Evolutionary conservation across 257 asterid species (phyloP).

Genomic region (Cynanchum wilfordii): DNA sequence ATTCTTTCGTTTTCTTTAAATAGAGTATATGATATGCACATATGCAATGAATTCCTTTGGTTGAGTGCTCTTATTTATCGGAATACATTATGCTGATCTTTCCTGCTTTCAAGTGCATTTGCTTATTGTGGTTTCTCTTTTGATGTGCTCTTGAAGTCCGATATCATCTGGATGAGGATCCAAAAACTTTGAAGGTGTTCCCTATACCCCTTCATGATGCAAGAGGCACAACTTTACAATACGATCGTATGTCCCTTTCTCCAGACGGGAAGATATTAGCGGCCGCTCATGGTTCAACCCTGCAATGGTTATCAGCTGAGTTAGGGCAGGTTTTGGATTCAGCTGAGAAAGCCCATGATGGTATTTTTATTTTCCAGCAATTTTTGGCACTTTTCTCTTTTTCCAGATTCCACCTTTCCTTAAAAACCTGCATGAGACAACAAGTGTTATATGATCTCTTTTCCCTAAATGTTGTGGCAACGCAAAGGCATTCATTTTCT

Average conservation of each 20-base stretch:
- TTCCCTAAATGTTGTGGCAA: background rate
- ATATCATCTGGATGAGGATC: conserved; percentile 91
- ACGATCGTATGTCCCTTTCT: conserved; percentile 79
- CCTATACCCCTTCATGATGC: conserved; percentile 87
- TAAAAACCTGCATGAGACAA: background rate
- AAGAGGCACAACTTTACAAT: conserved; percentile 65
- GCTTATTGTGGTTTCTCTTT: conserved; percentile 18
- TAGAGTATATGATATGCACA: background rate
- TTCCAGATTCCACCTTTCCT: background rate
- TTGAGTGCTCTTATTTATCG: background rate
- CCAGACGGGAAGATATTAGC: conserved; percentile 90
- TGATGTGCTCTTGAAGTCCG: conserved; percentile 60
- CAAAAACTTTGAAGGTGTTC: conserved; percentile 81
- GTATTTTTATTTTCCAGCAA: conserved; percentile 37
- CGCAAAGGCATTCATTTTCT: background rate
- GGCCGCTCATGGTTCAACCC: conserved; percentile 76
- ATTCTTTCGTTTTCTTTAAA: background rate
- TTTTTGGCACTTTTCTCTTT: background rate
- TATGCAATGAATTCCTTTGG: background rate
- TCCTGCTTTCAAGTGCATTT: conserved; percentile 9
- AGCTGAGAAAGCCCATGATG: conserved; percentile 95
- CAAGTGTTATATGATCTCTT: background rate
- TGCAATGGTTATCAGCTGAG: conserved; percentile 89
- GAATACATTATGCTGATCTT: conserved; percentile 5
- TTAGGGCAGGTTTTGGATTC: conserved; percentile 88